A percentile compares a stretch with the other conserved stretches of the same genome.
phyloP scores from a whole-genome alignment of 306 rosid species.

The Castanea mollissima region DNA sequence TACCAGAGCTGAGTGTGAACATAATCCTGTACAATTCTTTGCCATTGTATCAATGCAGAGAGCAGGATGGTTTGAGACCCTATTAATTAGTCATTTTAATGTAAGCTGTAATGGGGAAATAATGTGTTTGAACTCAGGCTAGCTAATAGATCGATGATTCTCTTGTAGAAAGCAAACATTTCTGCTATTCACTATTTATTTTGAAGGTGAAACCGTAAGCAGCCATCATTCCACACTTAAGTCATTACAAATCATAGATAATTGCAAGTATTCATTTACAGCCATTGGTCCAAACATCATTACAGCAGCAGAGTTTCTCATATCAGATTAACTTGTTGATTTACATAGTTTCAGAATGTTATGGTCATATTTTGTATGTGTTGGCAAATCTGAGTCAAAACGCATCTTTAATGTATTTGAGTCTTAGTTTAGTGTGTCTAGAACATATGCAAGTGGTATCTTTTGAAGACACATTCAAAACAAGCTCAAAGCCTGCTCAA shows the following conservation, averaged over 20 bases:
- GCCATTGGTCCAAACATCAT: neutral
- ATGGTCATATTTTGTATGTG: too few species aligned
- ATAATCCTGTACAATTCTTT: slow-evolving; percentile 75
- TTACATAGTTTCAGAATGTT: neutral
- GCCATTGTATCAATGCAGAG: slow-evolving; percentile 85
- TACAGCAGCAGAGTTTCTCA: neutral
- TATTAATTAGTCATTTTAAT: slow-evolving; percentile 72
- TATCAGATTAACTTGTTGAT: neutral
- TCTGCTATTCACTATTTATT: neutral
- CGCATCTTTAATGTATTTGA: too few species aligned
- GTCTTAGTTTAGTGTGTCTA: too few species aligned
- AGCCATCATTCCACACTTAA: neutral
- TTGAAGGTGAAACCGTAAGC: neutral
- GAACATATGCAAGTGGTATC: too few species aligned
- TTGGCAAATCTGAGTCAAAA: too few species aligned
- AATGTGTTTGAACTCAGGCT: neutral
- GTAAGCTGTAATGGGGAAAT: slow-evolving; percentile 82
- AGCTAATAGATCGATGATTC: neutral
- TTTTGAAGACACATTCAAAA: too few species aligned
- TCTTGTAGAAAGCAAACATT: neutral
- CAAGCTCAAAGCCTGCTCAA: too few species aligned
- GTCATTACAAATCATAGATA: neutral
- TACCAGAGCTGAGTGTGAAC: slow-evolving; percentile 72
- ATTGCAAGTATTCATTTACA: neutral
- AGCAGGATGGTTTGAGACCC: slow-evolving; percentile 95